Percentiles rank a stretch among this genome's conserved stretches.
Evolutionary conservation across 2,329 filamentous ascomycete species (phyloP).

Genomic region (Ascochyta clinopodiicola): DNA sequence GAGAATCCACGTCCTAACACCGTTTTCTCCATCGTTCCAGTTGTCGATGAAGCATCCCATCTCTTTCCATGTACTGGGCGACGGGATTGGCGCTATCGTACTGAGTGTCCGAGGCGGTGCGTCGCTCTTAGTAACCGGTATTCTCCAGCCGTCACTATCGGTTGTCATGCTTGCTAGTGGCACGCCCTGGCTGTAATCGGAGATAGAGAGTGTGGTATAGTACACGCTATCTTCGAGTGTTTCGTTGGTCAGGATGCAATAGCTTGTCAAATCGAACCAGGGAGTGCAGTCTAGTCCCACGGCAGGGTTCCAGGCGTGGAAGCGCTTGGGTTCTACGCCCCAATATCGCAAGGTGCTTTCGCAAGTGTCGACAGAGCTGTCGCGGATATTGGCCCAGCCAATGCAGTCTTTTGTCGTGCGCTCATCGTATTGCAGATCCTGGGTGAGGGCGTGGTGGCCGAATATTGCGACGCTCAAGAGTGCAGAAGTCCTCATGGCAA

Average conservation of each 20-base stretch:
- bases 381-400: neutral
- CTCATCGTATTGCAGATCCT: neutral
- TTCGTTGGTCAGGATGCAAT: constrained; percentile 4
- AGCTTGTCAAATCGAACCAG: neutral
- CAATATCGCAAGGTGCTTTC: neutral
- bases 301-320: constrained; percentile 11
- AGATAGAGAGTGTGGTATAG: neutral
- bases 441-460: neutral
- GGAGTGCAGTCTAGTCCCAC: constrained; percentile 9
- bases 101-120: neutral
- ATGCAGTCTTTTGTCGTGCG: constrained; percentile 4
- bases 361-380: neutral
- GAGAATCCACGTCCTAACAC: neutral
- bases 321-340: neutral
- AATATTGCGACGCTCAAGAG: neutral
- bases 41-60: constrained; percentile 8
- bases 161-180: constrained; percentile 2
- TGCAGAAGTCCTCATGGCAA: neutral
- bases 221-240: neutral
- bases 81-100: neutral
- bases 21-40: neutral
- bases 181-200: neutral
- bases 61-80: neutral
- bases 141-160: neutral
- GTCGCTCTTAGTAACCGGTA: constrained; percentile 1